Base-by-base conservation (phyloP, 1,284 basidiomycete species). In the Agaricales sp. region DNA sequence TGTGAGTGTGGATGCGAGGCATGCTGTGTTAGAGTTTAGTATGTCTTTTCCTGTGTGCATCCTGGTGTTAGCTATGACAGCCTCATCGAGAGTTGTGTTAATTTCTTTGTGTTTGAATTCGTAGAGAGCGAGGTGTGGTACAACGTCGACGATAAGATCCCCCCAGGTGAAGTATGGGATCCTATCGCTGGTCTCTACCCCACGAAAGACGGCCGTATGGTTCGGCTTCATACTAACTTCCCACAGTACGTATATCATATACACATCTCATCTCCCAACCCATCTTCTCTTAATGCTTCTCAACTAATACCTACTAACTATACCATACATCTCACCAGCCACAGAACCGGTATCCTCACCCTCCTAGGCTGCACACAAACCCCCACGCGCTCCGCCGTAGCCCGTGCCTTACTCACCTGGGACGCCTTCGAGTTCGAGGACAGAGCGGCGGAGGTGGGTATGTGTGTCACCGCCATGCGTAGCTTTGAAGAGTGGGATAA, bases 221-320 rank as follows among this genome's bases (percentile, higher is more conserved):
- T 81, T 12, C 67, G 79, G 21, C 69, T 80, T 16, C 80, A 82
- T 56, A 80, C 78, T 19, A 82, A 81, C 54, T 82, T 82, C 56
- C 74, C 78, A 26, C 79, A 82, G 77, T 80, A 59, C 53, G 71
- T 58, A 21, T 19, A 1, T 4, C 11, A 16, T 45, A 13, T 16
- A 49, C 18, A 22, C 23, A 3, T 49, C 43, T n/a, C 13, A 35
- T 23, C 38, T 19, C 26, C 26, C 3, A 45, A 11, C 13, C 22
- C 37, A 4, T 14, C 26, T 11, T 30, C 49, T 37, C 6, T 26
- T 49, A 47, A 38, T 44, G 43, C 47, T 39, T 44, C 11, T 14
- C 18, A 45, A 4, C 14, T 19, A 30, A 12, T 25, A 80, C 78
- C 54, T 79, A 82, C 55, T 68, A 73, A 41, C 14, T 6, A 6